Evolutionary conservation across 306 rosid genomes (phyloP), one percentile per base, ranked within the genome.

Genomic region (Corylus avellana): DNA sequence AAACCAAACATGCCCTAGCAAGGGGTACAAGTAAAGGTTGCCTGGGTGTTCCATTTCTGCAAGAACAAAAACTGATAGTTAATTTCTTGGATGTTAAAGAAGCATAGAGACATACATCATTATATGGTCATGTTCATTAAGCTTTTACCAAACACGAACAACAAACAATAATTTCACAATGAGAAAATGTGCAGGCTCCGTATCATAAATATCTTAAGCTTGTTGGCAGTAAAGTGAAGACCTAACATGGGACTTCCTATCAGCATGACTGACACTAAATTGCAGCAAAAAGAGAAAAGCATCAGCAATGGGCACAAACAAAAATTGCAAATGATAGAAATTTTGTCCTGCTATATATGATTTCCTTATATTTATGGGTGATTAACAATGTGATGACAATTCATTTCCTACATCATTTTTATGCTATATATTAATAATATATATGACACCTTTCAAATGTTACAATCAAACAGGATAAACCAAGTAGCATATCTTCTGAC

Each of bases 21-120:
- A 95, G 98, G 49, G 98, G 98, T 47, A 92, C 98, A 71, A 95
- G 84, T 76, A 92, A 90, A 27, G 98, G 97, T 82, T 95, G 98
- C 85, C 98, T 87, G 3, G 98, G 98, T 13, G 98, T 92, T 48
- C 98, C 98, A 75, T 95, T 91, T 89, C 98, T 95, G 79, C 69
- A 77, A 69, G 46, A 81, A 47, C 57, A 35, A 69, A n/a, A 87
- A 63, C 50, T 37, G 73, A 75, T 37, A 3, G 53, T 35, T 82
- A 80, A 80, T 50, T 27, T 78, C 58, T 48, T 75, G 44, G 39
- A 42, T 66, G 83, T 67, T 50, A 58, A 75, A 51, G 57, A 70
- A 61, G 72, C 68, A 73, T 39, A 5, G 69, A 5, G 69, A 54
- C 22, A 61, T 22, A 4, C 72, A 39, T 58, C 20, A 4, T 37